phyloP scores from a whole-genome alignment of 2,329 filamentous ascomycete species.

The Colletotrichum limetticola region DNA sequence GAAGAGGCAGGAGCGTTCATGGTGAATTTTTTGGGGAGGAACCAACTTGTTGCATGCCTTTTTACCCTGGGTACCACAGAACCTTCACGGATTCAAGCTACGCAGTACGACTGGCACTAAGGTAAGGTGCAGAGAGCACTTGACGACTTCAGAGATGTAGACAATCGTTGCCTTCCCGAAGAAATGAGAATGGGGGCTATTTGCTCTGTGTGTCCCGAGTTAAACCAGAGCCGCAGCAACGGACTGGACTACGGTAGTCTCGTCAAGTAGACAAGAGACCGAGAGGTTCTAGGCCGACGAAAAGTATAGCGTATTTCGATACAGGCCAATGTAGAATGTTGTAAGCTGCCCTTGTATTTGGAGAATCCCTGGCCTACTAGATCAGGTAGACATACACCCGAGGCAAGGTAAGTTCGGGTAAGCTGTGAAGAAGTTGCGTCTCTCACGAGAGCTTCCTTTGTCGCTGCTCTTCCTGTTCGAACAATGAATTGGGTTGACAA shows the following conservation, averaged over 20 bases:
- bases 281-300: background rate
- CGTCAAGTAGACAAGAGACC: background rate
- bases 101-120: background rate
- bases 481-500: background rate
- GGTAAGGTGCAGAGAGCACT: background rate
- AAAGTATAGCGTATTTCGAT: background rate
- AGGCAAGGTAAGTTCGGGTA: background rate
- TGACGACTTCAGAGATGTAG: background rate
- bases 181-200: background rate
- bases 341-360: background rate
- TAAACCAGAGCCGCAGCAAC: background rate
- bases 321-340: background rate
- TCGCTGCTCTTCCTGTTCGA: background rate
- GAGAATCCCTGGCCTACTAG: background rate
- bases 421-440: background rate
- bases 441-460: background rate
- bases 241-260: background rate
- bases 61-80: background rate
- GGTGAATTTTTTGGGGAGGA: constrained; percentile 6
- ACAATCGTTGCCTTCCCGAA: background rate
- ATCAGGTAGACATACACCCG: background rate
- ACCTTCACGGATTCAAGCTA: background rate
- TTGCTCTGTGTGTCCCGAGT: background rate
- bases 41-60: constrained; percentile 7
- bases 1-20: constrained; percentile 4